Conservation (phyloP, 2,329 filamentous ascomycete genomes). For the Penicillium sp. region DNA sequence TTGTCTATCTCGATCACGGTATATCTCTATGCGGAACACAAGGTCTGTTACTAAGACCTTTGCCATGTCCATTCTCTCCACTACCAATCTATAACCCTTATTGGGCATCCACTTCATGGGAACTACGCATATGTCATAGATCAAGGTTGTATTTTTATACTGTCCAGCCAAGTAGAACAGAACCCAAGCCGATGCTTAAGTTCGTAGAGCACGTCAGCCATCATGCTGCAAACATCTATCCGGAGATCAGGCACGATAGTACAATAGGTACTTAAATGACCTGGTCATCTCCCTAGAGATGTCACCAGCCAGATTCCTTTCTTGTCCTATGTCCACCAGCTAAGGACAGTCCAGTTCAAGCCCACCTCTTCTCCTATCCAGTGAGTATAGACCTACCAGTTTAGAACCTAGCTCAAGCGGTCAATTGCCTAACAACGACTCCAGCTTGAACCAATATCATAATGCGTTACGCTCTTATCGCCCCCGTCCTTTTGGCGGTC, state of each 20-base stretch:
- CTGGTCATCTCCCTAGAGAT: not conserved
- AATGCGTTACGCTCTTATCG: constrained; percentile 8
- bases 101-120: not conserved
- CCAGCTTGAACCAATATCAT: not conserved
- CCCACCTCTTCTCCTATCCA: not conserved
- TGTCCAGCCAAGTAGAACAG: not conserved
- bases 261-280: not conserved
- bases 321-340: not conserved
- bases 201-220: constrained; percentile 1
- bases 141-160: not conserved
- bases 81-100: not conserved
- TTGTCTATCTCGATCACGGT: not conserved
- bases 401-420: not conserved
- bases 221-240: not conserved
- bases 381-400: not conserved
- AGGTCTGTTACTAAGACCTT: not conserved
- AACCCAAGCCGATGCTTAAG: not conserved
- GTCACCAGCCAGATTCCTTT: not conserved
- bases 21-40: not conserved
- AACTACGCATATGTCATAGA: constrained; percentile 6
- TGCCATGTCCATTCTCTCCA: not conserved
- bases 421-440: not conserved
- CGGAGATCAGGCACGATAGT: not conserved
- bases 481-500: constrained; percentile 2
- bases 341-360: not conserved